Conservation (phyloP, 2,329 filamentous ascomycete species). For the Colletotrichum musicola region DNA sequence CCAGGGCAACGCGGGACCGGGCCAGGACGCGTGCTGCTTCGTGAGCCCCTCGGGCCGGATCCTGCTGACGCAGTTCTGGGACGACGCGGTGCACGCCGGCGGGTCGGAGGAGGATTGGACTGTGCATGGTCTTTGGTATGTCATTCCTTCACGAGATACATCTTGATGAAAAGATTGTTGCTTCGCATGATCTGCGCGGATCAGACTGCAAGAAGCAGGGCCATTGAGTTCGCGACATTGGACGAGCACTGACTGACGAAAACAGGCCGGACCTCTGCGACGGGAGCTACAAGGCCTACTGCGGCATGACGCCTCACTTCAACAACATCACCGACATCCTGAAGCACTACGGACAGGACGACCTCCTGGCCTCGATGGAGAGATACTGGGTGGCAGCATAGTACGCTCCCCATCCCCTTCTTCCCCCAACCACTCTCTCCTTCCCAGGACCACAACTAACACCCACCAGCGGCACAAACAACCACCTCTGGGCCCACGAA, state of each 20-base stretch:
- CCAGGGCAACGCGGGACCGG: conserved; percentile 51
- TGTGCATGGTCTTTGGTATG: conserved; percentile 58
- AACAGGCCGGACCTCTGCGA: conserved; percentile 59
- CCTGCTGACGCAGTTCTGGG: conserved; percentile 60
- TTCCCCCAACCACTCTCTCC: background rate
- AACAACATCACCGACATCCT: conserved; percentile 58
- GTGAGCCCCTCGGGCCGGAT: conserved; percentile 56
- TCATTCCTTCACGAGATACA: no score
- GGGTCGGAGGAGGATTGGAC: conserved; percentile 60
- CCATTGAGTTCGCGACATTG: conserved; percentile 3
- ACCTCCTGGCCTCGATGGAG: conserved; percentile 56
- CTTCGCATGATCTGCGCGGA: background rate
- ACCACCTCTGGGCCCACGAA: conserved; percentile 75
- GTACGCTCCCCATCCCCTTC: conserved; percentile 40
- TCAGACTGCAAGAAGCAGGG: background rate
- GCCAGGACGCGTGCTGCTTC: conserved; percentile 57
- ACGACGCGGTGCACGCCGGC: conserved; percentile 53
- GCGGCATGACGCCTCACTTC: conserved; percentile 56
- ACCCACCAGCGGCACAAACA: conserved; percentile 51
- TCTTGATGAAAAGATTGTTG: no score
- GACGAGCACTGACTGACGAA: background rate
- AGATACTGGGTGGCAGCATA: conserved; percentile 58
- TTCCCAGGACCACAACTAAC: no score
- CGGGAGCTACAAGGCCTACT: conserved; percentile 57
- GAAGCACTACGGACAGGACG: conserved; percentile 52